Evolutionary conservation across 2,329 filamentous ascomycete genomes (phyloP), one percentile per base, ranked within the genome.

Genomic region (Pseudogymnoascus sp.): DNA sequence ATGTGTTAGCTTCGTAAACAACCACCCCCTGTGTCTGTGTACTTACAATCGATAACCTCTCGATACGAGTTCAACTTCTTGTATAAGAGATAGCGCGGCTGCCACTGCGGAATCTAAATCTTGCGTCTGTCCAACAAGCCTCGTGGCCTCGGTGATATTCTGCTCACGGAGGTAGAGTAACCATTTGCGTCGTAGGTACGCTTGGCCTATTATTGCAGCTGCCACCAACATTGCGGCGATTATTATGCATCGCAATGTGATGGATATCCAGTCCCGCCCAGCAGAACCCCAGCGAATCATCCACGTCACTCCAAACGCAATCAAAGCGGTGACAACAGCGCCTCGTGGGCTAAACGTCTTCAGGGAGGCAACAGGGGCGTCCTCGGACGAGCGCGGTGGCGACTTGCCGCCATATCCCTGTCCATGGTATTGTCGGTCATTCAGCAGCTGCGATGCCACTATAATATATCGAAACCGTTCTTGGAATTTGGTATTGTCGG

Each of bases 1-100:
- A 49, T 11, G 7, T 52, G 22, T 71, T 60, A 71, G 58, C 64
- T 63, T 61, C 22, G 61, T 66, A 59, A 66, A 63, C 33, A 19
- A 19, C 9, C 14, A 33, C 19, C 9, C n/a, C 9, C n/a, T 14
- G 28, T 33, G 16, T 55, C 28, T 14, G 45, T 61, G 2, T 33
- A 77, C 86, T 74, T 75, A 91, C 86, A 96, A 81, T 76, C 90
- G 83, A 74, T 96, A 97, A 22, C 92, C 92, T 68, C 92, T 85
- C 30, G 92, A 95, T 25, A 97, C 92, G 33, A 97, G 81, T 76
- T 97, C 92, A n/a, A 97, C 92, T 75, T 97, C 92, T 73, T 96
- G 92, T 65, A 97, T 88, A 64, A 96, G 82, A 38, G 89, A 86
- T 62, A 96, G 79, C 2, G 90, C 89, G 33, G 90, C 88, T 39